Evolutionary conservation across 805 yeast genomes (phyloP), one percentile per base, ranked within the genome.

Genomic region (Saturnispora mendoncae): DNA sequence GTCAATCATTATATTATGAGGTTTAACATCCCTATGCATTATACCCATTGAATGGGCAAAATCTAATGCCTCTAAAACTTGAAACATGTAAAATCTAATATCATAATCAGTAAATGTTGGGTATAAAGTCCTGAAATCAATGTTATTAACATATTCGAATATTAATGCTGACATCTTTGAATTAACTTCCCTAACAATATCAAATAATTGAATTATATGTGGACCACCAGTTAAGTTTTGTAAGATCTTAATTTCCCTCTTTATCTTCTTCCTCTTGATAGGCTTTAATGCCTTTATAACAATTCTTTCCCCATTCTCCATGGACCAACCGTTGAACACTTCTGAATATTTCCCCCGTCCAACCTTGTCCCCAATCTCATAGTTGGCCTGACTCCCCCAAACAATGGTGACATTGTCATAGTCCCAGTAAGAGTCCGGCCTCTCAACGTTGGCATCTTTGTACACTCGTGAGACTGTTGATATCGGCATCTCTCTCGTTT

Each of bases 291-390:
- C 94, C 59, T 88, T 88, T 50, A 88, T 84, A 33, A 88, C 90
- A 54, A 92, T 82, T 33, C 70, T 68, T 43, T 68, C 71, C 41
- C 75, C 78, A 48, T 74, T 74, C 41, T 74, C 67, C 38, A 84
- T 66, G 56, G 84, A 80, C 33, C 80, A 71, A 23, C 95, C 96
- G 57, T 79, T 82, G 58, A 88, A 88, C 24, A 88, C 97, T 61
- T 88, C 97, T n/a, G 94, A 81, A 63, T 87, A 88, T 65, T 85
- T 88, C 20, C 97, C 97, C 43, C 95, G 73, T 12, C 97, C 97
- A 15, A 88, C 80, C 62, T 87, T 85, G 47, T 72, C 71, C 41
- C 83, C 74, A 46, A 88, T 82, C 59, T 88, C 97, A 59, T 71
- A 64, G 33, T 54, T 51, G 3, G 48, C 46, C 42, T 72, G 71